These are phyloP conservation scores for Starmerella geochares DNA, from an alignment of 805 yeast genomes.

Conservation along the genomic window DNA sequence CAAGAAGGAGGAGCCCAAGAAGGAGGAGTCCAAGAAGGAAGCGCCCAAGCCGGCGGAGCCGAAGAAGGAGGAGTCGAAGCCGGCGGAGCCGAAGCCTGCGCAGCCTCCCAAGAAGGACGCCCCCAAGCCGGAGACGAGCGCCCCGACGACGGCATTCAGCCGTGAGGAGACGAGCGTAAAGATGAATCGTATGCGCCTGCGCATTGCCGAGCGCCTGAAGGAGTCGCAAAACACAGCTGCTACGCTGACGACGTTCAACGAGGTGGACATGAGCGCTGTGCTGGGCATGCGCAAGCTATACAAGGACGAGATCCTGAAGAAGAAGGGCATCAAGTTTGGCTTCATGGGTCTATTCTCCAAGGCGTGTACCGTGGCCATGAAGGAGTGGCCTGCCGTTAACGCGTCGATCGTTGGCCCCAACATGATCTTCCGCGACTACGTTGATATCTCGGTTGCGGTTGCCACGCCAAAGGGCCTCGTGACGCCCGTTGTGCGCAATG, in stretches of 20 bases:
- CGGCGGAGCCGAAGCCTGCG: slow-evolving; percentile 24
- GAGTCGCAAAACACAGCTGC: slow-evolving; percentile 99
- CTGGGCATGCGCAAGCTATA: slow-evolving; percentile 91
- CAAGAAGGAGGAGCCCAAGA: slow-evolving; percentile 29
- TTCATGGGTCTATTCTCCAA: slow-evolving; percentile 98
- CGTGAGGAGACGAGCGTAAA: slow-evolving; percentile 86
- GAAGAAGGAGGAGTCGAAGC: slow-evolving; percentile 29
- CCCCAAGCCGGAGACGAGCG: slow-evolving; percentile 22
- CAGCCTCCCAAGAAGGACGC: slow-evolving; percentile 25
- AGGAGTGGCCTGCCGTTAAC: slow-evolving; percentile 89
- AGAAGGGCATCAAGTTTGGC: slow-evolving; percentile 88
- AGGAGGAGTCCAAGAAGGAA: slow-evolving; percentile 33
- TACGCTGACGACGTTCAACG: slow-evolving; percentile 93
- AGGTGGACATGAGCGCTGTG: slow-evolving; percentile 88
- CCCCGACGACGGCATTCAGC: slow-evolving; percentile 41
- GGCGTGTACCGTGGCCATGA: slow-evolving; percentile 85
- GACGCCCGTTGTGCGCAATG: slow-evolving; percentile 95
- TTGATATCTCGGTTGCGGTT: slow-evolving; percentile 91
- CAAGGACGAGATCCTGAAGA: slow-evolving; percentile 92
- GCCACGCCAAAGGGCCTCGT: slow-evolving; percentile 99
- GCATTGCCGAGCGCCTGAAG: slow-evolving; percentile 98
- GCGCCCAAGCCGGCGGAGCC: slow-evolving; percentile 30
- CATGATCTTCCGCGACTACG: slow-evolving; percentile 90
- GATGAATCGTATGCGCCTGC: slow-evolving; percentile 98
- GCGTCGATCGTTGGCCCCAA: slow-evolving; percentile 71